Evolutionary conservation across 176 grass and related monocot species (phyloP).

Genomic region (Puccinellia tenuiflora): DNA sequence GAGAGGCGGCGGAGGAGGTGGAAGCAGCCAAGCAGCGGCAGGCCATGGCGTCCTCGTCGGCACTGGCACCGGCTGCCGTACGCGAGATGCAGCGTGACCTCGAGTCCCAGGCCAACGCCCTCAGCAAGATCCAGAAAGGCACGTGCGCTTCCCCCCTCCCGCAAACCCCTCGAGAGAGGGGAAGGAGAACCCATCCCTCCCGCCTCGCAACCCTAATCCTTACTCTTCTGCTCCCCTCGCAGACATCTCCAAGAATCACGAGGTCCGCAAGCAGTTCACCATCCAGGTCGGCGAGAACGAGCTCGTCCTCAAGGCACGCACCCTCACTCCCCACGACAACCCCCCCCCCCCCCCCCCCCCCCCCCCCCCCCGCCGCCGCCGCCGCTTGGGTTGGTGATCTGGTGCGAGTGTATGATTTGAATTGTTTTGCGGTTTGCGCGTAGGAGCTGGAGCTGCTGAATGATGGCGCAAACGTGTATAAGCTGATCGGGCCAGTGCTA

Average conservation of each 20-base stretch:
- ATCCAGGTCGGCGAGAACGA: slow-evolving; percentile 98
- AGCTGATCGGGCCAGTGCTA: slow-evolving; percentile 89
- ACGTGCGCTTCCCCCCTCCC: neutral
- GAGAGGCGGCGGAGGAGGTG: neutral
- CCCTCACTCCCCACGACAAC: no score
- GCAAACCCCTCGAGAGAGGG: neutral
- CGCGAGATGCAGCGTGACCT: slow-evolving; percentile 88
- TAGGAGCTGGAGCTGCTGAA: slow-evolving; percentile 85
- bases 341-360: neutral
- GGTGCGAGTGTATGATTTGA: neutral
- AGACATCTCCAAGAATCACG: slow-evolving; percentile 97
- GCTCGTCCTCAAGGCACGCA: slow-evolving; percentile 83
- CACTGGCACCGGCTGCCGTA: slow-evolving; percentile 43
- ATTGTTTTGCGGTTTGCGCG: neutral
- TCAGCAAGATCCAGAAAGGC: slow-evolving; percentile 98
- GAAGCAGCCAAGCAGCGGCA: slow-evolving; percentile 5
- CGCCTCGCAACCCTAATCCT: slow-evolving; percentile 29
- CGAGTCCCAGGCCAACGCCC: slow-evolving; percentile 68
- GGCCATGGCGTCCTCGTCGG: slow-evolving; percentile 42
- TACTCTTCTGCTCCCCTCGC: neutral
- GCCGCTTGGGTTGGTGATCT: neutral
- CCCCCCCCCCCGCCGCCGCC: neutral
- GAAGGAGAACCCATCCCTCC: neutral
- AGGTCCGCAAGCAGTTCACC: slow-evolving; percentile 98
- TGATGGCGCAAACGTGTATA: slow-evolving; percentile 83